A percentile compares a stretch with the other conserved stretches of the same genome.
Evolutionary conservation across 441 rosid species (phyloP).

Genomic region (Croton setiger): DNA sequence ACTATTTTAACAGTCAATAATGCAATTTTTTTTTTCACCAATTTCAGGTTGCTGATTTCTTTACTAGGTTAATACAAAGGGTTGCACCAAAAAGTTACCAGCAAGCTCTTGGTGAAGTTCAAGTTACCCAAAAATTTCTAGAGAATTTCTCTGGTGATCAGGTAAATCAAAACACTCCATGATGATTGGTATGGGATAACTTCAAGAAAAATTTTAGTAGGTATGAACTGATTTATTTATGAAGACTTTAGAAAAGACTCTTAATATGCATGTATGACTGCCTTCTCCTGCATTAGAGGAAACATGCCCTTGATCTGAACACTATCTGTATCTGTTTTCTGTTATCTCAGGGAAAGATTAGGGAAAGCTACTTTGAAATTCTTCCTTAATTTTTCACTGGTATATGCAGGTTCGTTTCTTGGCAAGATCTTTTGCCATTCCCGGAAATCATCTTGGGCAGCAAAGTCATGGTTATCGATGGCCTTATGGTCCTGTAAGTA

Average conservation of each 20-base stretch:
- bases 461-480: conserved; percentile 95
- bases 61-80: conserved; percentile 84
- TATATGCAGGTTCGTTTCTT: conserved; percentile 74
- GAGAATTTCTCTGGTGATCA: conserved; percentile 97
- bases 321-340: conserved; percentile 5
- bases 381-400: not conserved
- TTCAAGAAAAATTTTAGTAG: not conserved
- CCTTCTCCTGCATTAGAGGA: conserved; percentile 8
- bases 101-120: conserved; percentile 90
- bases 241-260: not conserved
- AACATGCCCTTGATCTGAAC: conserved; percentile 1
- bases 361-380: conserved; percentile 2
- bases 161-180: conserved; percentile 37
- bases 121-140: conserved; percentile 76
- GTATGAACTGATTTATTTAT: conserved; percentile 12
- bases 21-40: conserved; percentile 5
- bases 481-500: conserved; percentile 98
- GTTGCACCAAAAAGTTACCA: conserved; percentile 94
- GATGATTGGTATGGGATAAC: not conserved
- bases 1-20: not conserved
- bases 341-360: conserved; percentile 1
- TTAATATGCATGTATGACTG: not conserved
- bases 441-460: conserved; percentile 97
- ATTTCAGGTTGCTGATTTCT: conserved; percentile 79
- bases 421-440: conserved; percentile 85